phyloP scores from a whole-genome alignment of 352 stramenopile species.

The Globisporangium spinosum region DNA sequence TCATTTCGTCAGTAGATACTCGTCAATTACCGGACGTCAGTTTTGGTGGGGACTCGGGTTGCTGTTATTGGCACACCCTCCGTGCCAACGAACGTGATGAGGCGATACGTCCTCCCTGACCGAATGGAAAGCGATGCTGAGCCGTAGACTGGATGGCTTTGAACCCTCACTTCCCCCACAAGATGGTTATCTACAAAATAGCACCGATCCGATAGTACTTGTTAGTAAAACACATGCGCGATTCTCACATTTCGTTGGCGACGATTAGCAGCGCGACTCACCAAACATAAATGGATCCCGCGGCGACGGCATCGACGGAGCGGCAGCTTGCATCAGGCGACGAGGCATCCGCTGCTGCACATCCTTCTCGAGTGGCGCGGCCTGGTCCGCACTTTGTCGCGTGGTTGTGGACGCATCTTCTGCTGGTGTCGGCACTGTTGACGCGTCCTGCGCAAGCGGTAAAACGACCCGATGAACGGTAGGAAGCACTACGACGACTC shows the following conservation, averaged over 20 bases:
- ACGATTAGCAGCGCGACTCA: constrained; percentile 13
- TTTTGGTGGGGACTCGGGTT: constrained; percentile 35
- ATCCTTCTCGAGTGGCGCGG: neutral
- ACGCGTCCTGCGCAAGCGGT: constrained; percentile 2
- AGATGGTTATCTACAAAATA: constrained; percentile 48
- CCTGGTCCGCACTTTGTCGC: neutral
- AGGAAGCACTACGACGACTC: constrained; percentile 4
- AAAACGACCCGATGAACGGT: neutral
- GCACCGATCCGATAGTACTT: neutral
- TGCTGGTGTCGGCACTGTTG: neutral
- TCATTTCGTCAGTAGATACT: too few species aligned
- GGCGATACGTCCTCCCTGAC: constrained; percentile 45
- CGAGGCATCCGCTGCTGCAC: constrained; percentile 22
- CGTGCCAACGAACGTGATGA: constrained; percentile 30
- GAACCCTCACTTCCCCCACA: constrained; percentile 46
- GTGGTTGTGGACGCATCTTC: neutral
- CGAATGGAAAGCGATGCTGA: constrained; percentile 50
- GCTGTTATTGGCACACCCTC: constrained; percentile 35
- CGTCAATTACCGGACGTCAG: constrained; percentile 31
- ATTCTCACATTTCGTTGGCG: too few species aligned
- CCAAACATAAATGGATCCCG: constrained; percentile 53
- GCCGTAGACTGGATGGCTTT: constrained; percentile 54
- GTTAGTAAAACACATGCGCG: neutral
- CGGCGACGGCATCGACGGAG: constrained; percentile 32
- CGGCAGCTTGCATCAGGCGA: constrained; percentile 24